Conservation (phyloP, 2,329 filamentous ascomycete genomes). For the Grosmannia huntii region DNA sequence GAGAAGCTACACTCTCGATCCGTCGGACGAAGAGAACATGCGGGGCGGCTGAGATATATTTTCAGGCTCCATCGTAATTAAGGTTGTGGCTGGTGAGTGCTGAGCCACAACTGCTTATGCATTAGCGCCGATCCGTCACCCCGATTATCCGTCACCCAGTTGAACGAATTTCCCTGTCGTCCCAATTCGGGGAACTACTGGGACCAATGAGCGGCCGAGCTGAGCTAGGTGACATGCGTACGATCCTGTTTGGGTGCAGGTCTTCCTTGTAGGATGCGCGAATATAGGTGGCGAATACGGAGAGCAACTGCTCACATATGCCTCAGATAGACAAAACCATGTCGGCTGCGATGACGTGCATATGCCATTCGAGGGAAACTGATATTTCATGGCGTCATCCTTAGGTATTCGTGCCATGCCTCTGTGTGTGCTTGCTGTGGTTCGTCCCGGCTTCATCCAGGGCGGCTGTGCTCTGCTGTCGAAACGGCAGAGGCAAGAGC, state of each 20-base stretch:
- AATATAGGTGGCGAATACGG: too few species aligned
- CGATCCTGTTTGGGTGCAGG: not conserved
- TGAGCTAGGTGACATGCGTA: too few species aligned
- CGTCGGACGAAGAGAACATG: not conserved
- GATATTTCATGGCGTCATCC: too few species aligned
- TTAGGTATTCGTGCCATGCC: too few species aligned
- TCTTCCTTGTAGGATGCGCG: not conserved
- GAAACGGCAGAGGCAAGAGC: not conserved
- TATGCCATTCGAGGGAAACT: not conserved
- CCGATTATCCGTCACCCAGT: slow-evolving; percentile 5
- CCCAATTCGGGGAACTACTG: slow-evolving; percentile 6
- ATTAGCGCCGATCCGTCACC: slow-evolving; percentile 14
- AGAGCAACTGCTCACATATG: too few species aligned
- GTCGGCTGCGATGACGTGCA: too few species aligned
- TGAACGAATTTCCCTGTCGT: slow-evolving; percentile 7
- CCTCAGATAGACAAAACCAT: too few species aligned
- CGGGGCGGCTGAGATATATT: not conserved
- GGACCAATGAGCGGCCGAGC: slow-evolving; percentile 8
- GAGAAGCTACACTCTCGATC: not conserved
- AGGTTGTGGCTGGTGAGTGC: slow-evolving; percentile 7
- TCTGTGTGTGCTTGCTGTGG: not conserved
- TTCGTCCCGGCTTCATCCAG: not conserved
- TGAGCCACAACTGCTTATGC: slow-evolving; percentile 8
- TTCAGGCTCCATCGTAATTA: slow-evolving; percentile 2
- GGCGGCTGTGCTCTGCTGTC: not conserved